Conservation (phyloP, 208 protist genomes). For the Trypanosoma cruzi region DNA sequence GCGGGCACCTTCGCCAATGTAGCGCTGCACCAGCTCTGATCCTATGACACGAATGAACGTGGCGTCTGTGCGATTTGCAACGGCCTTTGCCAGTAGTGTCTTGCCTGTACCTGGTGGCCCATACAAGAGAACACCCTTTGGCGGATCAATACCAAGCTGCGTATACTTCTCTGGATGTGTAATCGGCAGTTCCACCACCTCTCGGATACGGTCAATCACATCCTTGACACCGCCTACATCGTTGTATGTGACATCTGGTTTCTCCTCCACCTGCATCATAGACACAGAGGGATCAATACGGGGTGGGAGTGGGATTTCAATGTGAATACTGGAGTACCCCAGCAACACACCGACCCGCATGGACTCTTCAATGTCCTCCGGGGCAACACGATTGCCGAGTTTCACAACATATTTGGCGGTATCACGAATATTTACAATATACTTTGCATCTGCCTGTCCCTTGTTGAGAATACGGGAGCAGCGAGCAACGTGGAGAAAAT, state of each 20-base stretch:
- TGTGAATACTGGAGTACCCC: conserved; percentile 99
- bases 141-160: conserved; percentile 99
- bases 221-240: conserved; percentile 99
- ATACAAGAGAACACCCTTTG: conserved; percentile 99
- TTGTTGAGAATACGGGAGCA: conserved; percentile 99
- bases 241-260: conserved; percentile 99
- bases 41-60: conserved; percentile 99
- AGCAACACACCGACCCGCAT: conserved; percentile 99
- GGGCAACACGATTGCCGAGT: conserved; percentile 98
- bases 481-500: conserved; percentile 98
- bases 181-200: conserved; percentile 99
- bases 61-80: conserved; percentile 99
- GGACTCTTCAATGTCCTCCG: conserved; percentile 99
- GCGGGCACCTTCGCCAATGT: conserved; percentile 99
- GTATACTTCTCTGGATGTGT: conserved; percentile 99
- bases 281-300: conserved; percentile 99
- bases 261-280: conserved; percentile 99
- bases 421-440: conserved; percentile 98
- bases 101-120: conserved; percentile 99
- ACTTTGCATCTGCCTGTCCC: conserved; percentile 93
- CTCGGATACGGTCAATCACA: conserved; percentile 99
- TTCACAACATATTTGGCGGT: conserved; percentile 99
- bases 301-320: conserved; percentile 99
- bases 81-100: conserved; percentile 99
- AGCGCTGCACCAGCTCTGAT: conserved; percentile 99